Base-by-base conservation (phyloP, 2,329 filamentous ascomycete species). In the Mollisiaceae sp. region DNA sequence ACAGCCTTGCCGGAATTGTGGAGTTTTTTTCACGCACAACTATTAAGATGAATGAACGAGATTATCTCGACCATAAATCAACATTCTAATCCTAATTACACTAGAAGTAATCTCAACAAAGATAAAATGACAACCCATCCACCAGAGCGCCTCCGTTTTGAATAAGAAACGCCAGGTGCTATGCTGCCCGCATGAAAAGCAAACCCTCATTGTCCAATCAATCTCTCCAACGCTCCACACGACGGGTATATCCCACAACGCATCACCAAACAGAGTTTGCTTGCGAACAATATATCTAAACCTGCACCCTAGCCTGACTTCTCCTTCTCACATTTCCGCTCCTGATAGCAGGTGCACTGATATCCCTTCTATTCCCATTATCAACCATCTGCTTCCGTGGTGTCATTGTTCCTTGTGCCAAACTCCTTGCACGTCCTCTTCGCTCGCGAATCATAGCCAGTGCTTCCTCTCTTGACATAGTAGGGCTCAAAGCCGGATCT, bases 391-490 rank as follows among this genome's bases (percentile, higher is more conserved):
- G 70, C 59, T 85, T 87, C 67, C 82, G 80, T 11, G 87, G 87
- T 47, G 89, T 90, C 66, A 83, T 80, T 6, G 86, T 83, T 2
- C 86, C 87, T 60, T 87, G 83, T 4, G 88, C 87, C 64, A 90
- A 85, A 75, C 89, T 92, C 70, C 87, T 84, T 64, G 91, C 90
- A 55, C 91, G 82, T 8, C 90, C 90, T 61, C 91, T 81, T 35
- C 91, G 83, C 78, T 92, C 89, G 61, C 88, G 84, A 70, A 94
- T 94, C 75, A 89, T 87, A 63, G 89, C 89, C 18, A 94, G 83
- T 3, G 91, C 91, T 77, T 93, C 84, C 76, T 93, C 91, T 62
- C 91, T 84, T 32, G 86, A 86, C 85, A 90, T 88, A 45, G 87
- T 90, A 5, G 87, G 86, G 50, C 84, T 88, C 66, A 89, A 76